These are phyloP conservation scores for Calvatia gigantea DNA, from an alignment of 768 basidiomycete species.

Conservation along the genomic window DNA sequence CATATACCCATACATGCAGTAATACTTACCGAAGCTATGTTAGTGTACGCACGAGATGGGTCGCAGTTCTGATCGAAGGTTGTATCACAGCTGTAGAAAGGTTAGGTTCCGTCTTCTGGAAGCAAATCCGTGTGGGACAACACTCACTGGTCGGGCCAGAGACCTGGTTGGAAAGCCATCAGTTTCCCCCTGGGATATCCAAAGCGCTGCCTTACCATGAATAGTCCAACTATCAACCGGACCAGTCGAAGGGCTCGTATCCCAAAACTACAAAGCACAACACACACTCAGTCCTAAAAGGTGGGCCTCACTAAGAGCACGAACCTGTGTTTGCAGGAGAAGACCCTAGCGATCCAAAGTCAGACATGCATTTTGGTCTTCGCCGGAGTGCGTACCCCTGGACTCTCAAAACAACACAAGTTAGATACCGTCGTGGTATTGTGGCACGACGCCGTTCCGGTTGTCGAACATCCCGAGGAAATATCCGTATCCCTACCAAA, in stretches of 20 bases:
- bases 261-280: constrained; percentile 58
- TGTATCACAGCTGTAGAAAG: constrained; percentile 47
- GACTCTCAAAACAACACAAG: constrained; percentile 64
- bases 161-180: constrained; percentile 32
- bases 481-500: constrained; percentile 23
- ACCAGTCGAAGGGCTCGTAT: constrained; percentile 59
- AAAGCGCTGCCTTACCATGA: constrained; percentile 65
- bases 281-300: background rate
- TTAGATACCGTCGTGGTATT: constrained; percentile 41
- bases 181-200: too few species aligned
- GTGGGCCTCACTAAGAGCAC: background rate
- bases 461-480: constrained; percentile 51
- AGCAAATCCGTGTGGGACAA: too few species aligned
- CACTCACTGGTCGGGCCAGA: constrained; percentile 64
- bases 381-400: constrained; percentile 44
- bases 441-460: constrained; percentile 50
- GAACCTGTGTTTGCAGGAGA: constrained; percentile 48
- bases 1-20: constrained; percentile 6
- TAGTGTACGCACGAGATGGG: constrained; percentile 33
- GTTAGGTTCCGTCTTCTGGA: too few species aligned
- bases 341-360: constrained; percentile 44
- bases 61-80: constrained; percentile 34
- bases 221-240: constrained; percentile 72
- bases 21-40: constrained; percentile 25
- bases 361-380: background rate